These are phyloP conservation scores for Asterochloris sp. DNA, from an alignment of 139 green algal genomes.

Conservation along the genomic window DNA sequence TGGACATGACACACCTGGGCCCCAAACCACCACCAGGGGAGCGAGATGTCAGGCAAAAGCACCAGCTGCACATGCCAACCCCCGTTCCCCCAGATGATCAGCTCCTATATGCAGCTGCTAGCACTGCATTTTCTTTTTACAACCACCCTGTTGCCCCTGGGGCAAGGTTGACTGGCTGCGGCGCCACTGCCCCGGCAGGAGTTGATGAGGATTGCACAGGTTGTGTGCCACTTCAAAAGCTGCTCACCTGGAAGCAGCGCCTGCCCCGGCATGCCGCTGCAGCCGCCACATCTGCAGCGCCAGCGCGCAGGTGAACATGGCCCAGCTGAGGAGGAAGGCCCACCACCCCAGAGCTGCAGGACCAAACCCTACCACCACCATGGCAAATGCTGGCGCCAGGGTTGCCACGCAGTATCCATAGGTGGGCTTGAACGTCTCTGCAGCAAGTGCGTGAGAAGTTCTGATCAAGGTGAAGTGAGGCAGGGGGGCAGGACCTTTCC, in stretches of 20 bases:
- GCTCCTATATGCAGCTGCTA: no score
- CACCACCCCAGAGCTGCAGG: background rate
- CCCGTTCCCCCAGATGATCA: no score
- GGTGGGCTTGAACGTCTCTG: constrained; percentile 8
- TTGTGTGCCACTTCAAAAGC: background rate
- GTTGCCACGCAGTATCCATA: constrained; percentile 15
- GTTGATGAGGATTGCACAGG: no score
- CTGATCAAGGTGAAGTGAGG: background rate
- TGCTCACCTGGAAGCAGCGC: constrained; percentile 1
- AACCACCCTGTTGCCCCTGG: no score
- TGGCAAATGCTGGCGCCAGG: constrained; percentile 8
- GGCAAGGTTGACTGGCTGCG: no score
- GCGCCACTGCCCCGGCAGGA: no score
- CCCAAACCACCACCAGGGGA: no score
- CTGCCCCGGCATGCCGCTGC: background rate
- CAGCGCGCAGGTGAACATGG: background rate
- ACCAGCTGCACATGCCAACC: no score
- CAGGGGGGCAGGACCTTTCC: no score
- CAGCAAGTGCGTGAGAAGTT: background rate
- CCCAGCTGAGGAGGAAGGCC: constrained; percentile 1
- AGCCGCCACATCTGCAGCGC: background rate
- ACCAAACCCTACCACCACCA: constrained; percentile 3
- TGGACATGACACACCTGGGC: no score
- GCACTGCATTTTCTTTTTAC: no score
- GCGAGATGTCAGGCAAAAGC: no score